Evolutionary conservation across 352 stramenopile species (phyloP).

Genomic region (Globisporangium okanoganense): DNA sequence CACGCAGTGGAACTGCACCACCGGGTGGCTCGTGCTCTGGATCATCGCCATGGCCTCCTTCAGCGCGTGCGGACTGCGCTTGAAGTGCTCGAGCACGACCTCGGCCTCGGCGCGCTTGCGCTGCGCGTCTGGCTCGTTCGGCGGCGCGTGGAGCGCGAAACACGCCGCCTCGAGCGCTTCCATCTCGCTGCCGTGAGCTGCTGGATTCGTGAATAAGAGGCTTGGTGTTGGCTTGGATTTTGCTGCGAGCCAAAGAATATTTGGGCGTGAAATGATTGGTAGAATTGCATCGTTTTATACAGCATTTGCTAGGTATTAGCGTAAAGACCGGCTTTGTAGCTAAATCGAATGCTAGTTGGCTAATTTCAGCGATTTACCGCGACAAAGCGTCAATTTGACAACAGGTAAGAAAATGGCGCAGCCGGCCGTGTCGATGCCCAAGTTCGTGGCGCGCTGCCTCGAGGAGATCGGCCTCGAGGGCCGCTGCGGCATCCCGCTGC

Average conservation of each 20-base stretch:
- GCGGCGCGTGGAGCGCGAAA: slow-evolving; percentile 61
- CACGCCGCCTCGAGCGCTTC: slow-evolving; percentile 66
- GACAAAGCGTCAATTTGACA: not conserved
- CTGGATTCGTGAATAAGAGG: not conserved
- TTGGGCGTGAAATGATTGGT: not conserved
- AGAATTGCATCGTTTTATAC: too few species aligned
- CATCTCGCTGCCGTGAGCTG: slow-evolving; percentile 20
- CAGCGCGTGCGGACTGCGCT: slow-evolving; percentile 66
- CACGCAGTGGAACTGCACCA: slow-evolving; percentile 84
- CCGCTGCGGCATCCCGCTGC: slow-evolving; percentile 59
- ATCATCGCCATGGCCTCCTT: slow-evolving; percentile 58
- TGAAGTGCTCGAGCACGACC: slow-evolving; percentile 71
- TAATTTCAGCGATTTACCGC: not conserved
- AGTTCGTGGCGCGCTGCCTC: slow-evolving; percentile 71
- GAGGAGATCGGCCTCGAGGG: slow-evolving; percentile 81
- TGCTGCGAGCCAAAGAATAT: slow-evolving; percentile 1
- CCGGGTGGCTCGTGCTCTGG: slow-evolving; percentile 28
- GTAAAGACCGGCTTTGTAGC: too few species aligned
- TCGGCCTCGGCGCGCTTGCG: slow-evolving; percentile 59
- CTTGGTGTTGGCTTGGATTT: not conserved
- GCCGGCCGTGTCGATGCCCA: slow-evolving; percentile 37
- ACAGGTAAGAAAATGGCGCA: slow-evolving; percentile 14
- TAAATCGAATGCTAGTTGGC: not conserved
- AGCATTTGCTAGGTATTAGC: too few species aligned
- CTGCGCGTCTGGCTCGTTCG: slow-evolving; percentile 41